Evolutionary conservation across 805 yeast species (phyloP).

Genomic region (Cyberlindnera japonica): DNA sequence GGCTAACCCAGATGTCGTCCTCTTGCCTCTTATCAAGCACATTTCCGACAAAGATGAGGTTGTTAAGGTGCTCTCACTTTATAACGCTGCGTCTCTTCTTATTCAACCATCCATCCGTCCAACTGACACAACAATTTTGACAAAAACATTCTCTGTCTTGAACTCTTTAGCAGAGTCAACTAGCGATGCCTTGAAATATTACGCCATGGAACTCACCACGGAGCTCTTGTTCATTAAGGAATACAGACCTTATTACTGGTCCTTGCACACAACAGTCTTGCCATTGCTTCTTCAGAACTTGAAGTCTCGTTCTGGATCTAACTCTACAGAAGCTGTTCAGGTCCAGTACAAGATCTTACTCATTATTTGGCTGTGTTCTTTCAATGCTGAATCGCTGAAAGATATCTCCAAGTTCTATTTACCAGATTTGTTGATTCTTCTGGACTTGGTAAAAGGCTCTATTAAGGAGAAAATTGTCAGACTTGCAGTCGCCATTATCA

Average conservation of each 20-base stretch:
- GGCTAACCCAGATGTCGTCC: conserved; percentile 3
- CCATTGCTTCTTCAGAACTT: conserved; percentile 48
- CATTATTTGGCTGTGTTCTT: conserved; percentile 81
- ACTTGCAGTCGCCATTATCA: conserved; percentile 69
- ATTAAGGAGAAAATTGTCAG: conserved; percentile 91
- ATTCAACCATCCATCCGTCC: conserved; percentile 22
- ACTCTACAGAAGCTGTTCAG: conserved; percentile 43
- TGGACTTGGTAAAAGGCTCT: conserved; percentile 65
- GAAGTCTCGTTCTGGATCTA: conserved; percentile 29
- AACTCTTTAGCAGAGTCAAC: conserved; percentile 30
- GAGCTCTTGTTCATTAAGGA: conserved; percentile 52
- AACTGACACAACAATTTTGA: conserved; percentile 23
- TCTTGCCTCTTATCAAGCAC: conserved; percentile 46
- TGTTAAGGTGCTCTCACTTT: conserved; percentile 51
- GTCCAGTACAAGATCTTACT: conserved; percentile 77
- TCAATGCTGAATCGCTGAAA: conserved; percentile 50
- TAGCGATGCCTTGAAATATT: conserved; percentile 50
- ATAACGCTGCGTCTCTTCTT: conserved; percentile 50
- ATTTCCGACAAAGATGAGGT: conserved; percentile 54
- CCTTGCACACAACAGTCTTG: conserved; percentile 36
- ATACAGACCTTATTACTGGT: conserved; percentile 50
- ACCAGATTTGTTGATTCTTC: conserved; percentile 40
- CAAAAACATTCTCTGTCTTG: conserved; percentile 15
- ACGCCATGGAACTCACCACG: conserved; percentile 62
- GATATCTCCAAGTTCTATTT: conserved; percentile 53